phyloP scores from a whole-genome alignment of 768 basidiomycete species.

The Mycena sanguinolenta region DNA sequence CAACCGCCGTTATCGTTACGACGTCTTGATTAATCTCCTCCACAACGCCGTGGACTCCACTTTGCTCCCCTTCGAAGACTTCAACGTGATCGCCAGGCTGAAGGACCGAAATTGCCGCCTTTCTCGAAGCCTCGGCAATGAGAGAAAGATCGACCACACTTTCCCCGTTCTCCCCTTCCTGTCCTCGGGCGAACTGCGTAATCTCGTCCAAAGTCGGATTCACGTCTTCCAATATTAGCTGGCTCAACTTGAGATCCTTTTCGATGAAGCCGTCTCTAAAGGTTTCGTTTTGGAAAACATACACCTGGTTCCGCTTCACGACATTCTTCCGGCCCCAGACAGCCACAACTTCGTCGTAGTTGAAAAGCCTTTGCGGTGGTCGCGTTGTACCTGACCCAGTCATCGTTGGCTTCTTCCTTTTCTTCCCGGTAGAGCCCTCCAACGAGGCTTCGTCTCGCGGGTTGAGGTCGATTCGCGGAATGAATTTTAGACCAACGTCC shows the following conservation, averaged over 20 bases:
- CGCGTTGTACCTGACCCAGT: constrained; percentile 71
- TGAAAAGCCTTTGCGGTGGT: constrained; percentile 93
- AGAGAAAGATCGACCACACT: constrained; percentile 87
- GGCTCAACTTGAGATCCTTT: constrained; percentile 91
- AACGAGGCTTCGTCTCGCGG: constrained; percentile 82
- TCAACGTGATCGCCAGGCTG: constrained; percentile 98
- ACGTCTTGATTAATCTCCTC: constrained; percentile 91
- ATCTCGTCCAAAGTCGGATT: constrained; percentile 98
- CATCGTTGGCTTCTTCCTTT: constrained; percentile 77
- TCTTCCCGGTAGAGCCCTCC: constrained; percentile 84
- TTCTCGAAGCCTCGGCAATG: constrained; percentile 92
- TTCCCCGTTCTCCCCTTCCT: constrained; percentile 77
- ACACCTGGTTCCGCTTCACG: constrained; percentile 78
- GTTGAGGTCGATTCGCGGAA: constrained; percentile 97
- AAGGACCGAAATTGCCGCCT: constrained; percentile 92
- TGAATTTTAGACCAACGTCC: constrained; percentile 91
- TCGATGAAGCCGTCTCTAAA: constrained; percentile 96
- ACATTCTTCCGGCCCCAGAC: constrained; percentile 87
- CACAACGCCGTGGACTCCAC: constrained; percentile 92
- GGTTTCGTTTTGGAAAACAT: constrained; percentile 92
- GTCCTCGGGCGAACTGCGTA: constrained; percentile 85
- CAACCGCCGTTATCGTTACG: constrained; percentile 84
- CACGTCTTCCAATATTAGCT: constrained; percentile 86
- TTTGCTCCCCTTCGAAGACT: constrained; percentile 96
- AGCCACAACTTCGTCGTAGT: constrained; percentile 91